Base-by-base conservation (phyloP, 192 early-diverging fungal species). In the Gamsiella multidivaricata region DNA sequence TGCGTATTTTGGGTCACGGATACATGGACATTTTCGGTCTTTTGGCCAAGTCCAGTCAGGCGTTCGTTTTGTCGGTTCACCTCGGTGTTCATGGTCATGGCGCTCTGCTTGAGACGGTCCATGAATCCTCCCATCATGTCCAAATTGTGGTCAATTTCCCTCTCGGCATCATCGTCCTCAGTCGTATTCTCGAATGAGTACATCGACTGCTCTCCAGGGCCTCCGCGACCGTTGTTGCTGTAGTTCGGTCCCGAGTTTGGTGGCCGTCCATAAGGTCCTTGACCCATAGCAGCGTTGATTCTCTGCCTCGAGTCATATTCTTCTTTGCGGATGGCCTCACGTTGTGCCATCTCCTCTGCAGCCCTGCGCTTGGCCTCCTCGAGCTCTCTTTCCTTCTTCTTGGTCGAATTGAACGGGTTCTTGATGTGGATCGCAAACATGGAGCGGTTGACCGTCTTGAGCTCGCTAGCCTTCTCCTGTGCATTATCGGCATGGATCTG, bases 111-210 rank as follows among this genome's bases (percentile, higher is more conserved):
- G 49, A 92, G 79, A 26, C 84, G 66, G 11, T 70, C 80, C 25
- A 87, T 57, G 12, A 84, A 80, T 55, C 61, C 69, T 47, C 87
- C 80, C 45, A 92, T 80, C 54, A 84, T 52, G 56, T 91, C 85
- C 61, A 93, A 53, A 64, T 93, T 93, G 20, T 76, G 55, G 76
- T 93, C 85, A 62, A 93, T 85, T 61, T 92, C 90, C 33, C 89
- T 61, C 79, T 93, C 92, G 8, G 88, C 36, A 12, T 61, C 76
- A 58, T 90, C 82, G 73, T 93, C 92, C 65, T 92, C 91, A 15
- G 76, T 80, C 55, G 85, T 86, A 37, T 85, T 89, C 51, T 93
- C 92, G 53, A 92, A 88, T 39, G 82, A 45, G 59, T 61, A 61
- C 87, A 69, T 92, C 90, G 42, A 84, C 79, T 8, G 80, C 60